Evolutionary conservation across 208 protist species (phyloP).

Genomic region (Crithidia mellificae): DNA sequence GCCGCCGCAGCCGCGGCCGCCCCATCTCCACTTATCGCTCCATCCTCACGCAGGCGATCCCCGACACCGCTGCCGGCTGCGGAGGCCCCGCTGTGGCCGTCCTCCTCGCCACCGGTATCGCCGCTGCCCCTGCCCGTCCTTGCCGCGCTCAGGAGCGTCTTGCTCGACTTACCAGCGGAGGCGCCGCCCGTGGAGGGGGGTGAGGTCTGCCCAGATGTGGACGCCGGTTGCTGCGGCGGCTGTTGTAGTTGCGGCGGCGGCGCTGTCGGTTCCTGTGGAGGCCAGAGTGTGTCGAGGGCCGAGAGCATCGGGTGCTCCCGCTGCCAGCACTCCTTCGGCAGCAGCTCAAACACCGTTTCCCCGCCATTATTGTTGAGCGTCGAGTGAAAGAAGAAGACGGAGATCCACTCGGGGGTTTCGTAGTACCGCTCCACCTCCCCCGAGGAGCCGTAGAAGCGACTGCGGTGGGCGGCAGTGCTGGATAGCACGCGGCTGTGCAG

Average conservation of each 20-base stretch:
- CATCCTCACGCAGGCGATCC: not conserved
- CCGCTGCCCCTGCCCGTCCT: not conserved
- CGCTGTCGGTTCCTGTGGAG: not conserved
- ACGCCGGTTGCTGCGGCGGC: not conserved
- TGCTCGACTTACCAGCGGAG: not conserved
- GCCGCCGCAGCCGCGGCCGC: not conserved
- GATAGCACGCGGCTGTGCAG: conserved; percentile 38
- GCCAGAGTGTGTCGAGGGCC: conserved; percentile 6
- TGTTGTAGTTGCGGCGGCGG: not conserved
- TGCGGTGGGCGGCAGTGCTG: conserved; percentile 12
- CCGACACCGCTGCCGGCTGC: not conserved
- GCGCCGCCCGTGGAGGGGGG: not conserved
- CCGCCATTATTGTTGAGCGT: conserved; percentile 35
- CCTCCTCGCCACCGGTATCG: conserved; percentile 12
- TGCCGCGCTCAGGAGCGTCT: not conserved
- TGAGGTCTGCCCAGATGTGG: too few species aligned
- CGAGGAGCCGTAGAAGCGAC: not conserved
- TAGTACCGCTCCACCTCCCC: conserved; percentile 45
- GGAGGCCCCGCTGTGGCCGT: conserved; percentile 4
- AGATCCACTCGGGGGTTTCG: conserved; percentile 71
- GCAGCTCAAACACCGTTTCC: conserved; percentile 58
- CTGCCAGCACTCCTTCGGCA: conserved; percentile 74
- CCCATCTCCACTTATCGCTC: not conserved
- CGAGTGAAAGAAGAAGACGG: conserved; percentile 73
- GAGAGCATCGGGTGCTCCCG: conserved; percentile 24